Conservation (phyloP, 495 filamentous ascomycete genomes). For the Annulohypoxylon stygium region DNA sequence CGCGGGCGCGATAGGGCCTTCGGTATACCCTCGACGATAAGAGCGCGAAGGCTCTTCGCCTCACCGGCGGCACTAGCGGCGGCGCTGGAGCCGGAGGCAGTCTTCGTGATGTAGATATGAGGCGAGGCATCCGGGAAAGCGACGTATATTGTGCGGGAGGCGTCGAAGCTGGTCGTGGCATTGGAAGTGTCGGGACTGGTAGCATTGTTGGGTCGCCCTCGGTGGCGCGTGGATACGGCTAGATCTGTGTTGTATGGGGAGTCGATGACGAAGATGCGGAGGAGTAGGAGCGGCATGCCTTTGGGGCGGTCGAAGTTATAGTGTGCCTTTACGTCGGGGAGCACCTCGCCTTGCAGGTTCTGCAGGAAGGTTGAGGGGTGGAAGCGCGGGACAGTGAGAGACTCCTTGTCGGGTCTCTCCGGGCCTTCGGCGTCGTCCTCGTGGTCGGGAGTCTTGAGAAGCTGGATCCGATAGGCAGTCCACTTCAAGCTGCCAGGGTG, state of each 20-base stretch:
- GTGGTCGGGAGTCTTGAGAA: conserved; percentile 52
- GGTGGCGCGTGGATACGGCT: conserved; percentile 55
- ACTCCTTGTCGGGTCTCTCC: conserved; percentile 56
- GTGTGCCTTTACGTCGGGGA: conserved; percentile 82
- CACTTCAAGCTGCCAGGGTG: conserved; percentile 79
- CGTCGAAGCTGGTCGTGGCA: conserved; percentile 58
- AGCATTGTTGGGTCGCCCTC: conserved; percentile 21
- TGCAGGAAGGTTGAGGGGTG: conserved; percentile 80
- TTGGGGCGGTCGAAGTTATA: conserved; percentile 77
- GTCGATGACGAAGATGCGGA: conserved; percentile 81
- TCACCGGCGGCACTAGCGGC: conserved; percentile 63
- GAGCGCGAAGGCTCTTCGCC: conserved; percentile 71
- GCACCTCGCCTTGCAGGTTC: conserved; percentile 76
- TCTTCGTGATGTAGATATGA: conserved; percentile 76
- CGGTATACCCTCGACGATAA: conserved; percentile 80
- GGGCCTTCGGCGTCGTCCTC: conserved; percentile 52
- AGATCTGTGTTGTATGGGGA: conserved; percentile 74
- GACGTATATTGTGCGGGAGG: conserved; percentile 76
- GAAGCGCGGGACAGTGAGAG: conserved; percentile 73
- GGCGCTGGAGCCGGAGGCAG: conserved; percentile 46
- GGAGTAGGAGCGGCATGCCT: conserved; percentile 72
- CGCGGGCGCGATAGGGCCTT: conserved; percentile 79
- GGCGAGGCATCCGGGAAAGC: conserved; percentile 84
- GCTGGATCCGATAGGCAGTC: conserved; percentile 74
- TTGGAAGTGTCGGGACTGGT: background rate